phyloP scores from a whole-genome alignment of 208 protist genomes.

The Acanthamoeba sp. region DNA sequence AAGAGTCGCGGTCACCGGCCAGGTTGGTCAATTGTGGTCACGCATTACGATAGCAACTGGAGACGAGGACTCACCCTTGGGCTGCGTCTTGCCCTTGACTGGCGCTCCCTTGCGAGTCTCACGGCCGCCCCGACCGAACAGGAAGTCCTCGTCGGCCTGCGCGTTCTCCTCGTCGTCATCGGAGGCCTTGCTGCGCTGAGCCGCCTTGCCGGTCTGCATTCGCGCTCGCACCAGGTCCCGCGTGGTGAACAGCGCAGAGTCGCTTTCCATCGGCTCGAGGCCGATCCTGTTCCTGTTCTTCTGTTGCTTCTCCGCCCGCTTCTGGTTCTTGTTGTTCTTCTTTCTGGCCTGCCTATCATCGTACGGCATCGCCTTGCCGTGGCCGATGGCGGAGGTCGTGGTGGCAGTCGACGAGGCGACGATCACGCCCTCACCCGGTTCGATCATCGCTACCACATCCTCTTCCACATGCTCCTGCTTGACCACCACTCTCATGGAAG shows the following conservation, averaged over 20 bases:
- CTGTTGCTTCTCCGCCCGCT: not conserved
- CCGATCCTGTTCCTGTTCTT: not conserved
- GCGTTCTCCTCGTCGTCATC: slow-evolving; percentile 39
- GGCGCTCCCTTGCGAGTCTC: not conserved
- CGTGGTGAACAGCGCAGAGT: slow-evolving; percentile 1
- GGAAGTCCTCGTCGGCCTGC: slow-evolving; percentile 40
- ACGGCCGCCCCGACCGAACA: not conserved
- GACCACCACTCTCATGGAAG: not conserved
- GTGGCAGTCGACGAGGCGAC: not conserved
- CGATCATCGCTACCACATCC: not conserved
- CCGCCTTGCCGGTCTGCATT: not conserved
- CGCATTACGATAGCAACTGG: not conserved
- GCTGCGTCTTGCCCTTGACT: not conserved
- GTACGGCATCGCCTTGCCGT: not conserved
- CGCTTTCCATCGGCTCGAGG: not conserved
- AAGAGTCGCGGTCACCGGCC: too few species aligned
- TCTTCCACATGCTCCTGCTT: not conserved
- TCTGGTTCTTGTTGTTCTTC: not conserved
- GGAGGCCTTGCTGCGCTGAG: not conserved
- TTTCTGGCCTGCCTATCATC: not conserved
- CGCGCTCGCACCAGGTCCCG: not conserved
- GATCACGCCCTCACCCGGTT: not conserved
- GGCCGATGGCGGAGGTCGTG: not conserved
- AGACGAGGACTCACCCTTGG: not conserved
- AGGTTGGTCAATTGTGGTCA: too few species aligned